Conservation (phyloP, 148 eudicot genomes). For the Suaeda aralocaspica region DNA sequence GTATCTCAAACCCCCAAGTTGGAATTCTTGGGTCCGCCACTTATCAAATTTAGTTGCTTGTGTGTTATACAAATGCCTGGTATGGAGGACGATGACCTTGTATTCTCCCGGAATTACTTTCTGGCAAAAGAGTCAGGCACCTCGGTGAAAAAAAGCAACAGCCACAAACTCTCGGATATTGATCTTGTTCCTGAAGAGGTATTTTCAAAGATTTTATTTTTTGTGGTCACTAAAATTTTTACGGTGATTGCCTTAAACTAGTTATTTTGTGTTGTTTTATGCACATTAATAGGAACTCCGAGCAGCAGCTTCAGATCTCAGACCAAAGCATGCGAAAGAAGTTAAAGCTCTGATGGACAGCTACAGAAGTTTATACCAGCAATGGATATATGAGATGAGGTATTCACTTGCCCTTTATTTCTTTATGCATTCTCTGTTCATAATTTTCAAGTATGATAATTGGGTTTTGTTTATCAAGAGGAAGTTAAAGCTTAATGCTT, state of each 20-base stretch:
- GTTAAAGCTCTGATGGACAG: conserved; percentile 44
- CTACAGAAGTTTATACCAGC: conserved; percentile 51
- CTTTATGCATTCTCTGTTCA: background rate
- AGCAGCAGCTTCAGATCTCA: conserved; percentile 51
- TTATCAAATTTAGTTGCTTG: no score
- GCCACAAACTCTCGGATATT: conserved; percentile 66
- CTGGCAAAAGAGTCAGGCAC: conserved; percentile 68
- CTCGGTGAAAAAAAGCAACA: conserved; percentile 64
- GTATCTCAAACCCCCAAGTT: no score
- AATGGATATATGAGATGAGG: conserved; percentile 75
- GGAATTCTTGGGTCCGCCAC: no score
- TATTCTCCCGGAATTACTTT: conserved; percentile 82
- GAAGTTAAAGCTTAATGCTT: no score
- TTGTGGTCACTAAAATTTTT: no score
- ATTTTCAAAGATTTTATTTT: background rate
- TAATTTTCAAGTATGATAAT: no score
- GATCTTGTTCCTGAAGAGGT: conserved; percentile 82
- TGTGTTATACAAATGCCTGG: no score
- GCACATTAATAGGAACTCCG: conserved; percentile 58
- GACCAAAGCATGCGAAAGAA: conserved; percentile 82
- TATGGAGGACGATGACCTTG: conserved; percentile 69
- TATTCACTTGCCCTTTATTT: conserved; percentile 11
- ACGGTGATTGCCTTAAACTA: background rate
- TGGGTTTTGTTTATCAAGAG: no score
- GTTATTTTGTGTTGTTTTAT: background rate